A percentile compares a stretch with the other conserved stretches of the same genome.
These are phyloP conservation scores for Fusarium concolor DNA, from an alignment of 2,329 filamentous ascomycete species.

Conservation along the genomic window DNA sequence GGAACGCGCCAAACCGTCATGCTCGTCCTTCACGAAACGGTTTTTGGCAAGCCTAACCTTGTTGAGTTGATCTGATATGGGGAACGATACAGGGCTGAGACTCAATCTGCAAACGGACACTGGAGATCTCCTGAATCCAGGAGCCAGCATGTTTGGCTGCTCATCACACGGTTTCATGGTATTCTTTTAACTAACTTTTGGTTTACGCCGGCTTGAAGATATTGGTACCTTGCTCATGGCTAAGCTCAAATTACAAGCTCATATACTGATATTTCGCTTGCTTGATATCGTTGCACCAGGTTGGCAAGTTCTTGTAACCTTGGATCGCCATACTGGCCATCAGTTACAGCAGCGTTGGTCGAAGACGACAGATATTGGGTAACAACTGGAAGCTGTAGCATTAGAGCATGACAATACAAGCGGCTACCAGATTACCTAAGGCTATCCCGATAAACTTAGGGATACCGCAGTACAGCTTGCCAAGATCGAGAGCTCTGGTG, in stretches of 20 bases:
- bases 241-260: not conserved
- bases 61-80: not conserved
- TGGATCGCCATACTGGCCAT: not conserved
- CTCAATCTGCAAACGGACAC: conserved; percentile 17
- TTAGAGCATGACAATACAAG: not conserved
- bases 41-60: not conserved
- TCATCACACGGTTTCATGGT: not conserved
- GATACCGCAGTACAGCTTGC: not conserved
- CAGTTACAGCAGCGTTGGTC: not conserved
- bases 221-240: not conserved
- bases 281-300: not conserved
- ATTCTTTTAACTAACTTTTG: not conserved
- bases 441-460: not conserved
- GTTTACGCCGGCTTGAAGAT: not conserved
- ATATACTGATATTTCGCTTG: not conserved
- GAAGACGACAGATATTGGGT: not conserved
- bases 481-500: conserved; percentile 6
- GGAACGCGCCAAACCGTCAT: conserved; percentile 34
- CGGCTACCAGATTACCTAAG: not conserved
- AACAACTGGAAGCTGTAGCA: not conserved
- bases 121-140: not conserved
- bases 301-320: not conserved
- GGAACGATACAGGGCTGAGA: conserved; percentile 24
- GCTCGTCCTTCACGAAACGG: conserved; percentile 7
- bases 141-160: not conserved